phyloP scores from a whole-genome alignment of 2,329 filamentous ascomycete genomes.

The Lachnellula arida region DNA sequence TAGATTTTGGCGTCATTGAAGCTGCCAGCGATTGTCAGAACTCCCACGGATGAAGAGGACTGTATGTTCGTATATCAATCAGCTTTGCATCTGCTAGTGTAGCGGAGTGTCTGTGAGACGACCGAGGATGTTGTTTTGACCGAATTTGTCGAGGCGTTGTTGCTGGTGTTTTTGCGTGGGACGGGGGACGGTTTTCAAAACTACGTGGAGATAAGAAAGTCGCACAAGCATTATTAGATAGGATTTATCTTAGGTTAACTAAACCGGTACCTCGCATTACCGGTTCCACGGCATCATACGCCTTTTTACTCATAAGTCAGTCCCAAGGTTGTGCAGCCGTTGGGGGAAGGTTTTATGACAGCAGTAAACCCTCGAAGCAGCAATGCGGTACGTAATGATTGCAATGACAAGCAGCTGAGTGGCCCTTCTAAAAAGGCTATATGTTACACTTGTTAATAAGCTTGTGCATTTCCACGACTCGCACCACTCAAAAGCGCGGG shows the following conservation, averaged over 20 bases:
- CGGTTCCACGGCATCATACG: constrained; percentile 6
- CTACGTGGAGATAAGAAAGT: constrained; percentile 6
- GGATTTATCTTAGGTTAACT: constrained; percentile 10
- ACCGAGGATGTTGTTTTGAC: neutral
- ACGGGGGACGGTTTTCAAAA: neutral
- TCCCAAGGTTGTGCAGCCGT: neutral
- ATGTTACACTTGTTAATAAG: constrained; percentile 2
- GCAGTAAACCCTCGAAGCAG: constrained; percentile 22
- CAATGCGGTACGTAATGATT: constrained; percentile 26
- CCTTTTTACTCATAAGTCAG: neutral
- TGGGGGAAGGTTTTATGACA: constrained; percentile 22
- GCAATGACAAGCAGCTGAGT: constrained; percentile 6
- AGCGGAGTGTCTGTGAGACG: neutral
- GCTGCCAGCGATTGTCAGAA: constrained; percentile 3
- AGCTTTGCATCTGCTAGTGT: constrained; percentile 7
- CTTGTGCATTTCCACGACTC: neutral
- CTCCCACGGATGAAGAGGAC: neutral
- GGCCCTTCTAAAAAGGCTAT: neutral
- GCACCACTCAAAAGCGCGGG: constrained; percentile 2
- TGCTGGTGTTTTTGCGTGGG: constrained; percentile 5
- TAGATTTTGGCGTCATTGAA: constrained; percentile 28
- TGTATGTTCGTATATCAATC: constrained; percentile 5
- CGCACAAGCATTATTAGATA: neutral
- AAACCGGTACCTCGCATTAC: constrained; percentile 22
- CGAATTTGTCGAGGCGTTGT: neutral